Conservation (phyloP, 768 basidiomycete genomes). For the Podaxis sp. region DNA sequence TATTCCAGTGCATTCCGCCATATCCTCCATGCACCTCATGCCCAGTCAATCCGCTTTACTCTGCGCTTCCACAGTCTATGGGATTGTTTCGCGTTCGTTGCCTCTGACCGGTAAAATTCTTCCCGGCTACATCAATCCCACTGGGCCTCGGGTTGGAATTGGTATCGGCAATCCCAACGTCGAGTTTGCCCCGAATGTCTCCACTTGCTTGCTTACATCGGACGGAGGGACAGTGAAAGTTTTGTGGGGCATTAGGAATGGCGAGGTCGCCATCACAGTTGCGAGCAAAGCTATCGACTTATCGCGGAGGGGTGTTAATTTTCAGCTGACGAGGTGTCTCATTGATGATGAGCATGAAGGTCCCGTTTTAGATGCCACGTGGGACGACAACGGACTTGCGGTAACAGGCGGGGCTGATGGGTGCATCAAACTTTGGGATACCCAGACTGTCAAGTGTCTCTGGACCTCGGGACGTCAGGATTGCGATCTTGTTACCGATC, state of each 20-base stretch:
- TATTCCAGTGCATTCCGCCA: conserved; percentile 56
- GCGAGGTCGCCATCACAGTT: conserved; percentile 63
- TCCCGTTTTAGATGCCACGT: conserved; percentile 53
- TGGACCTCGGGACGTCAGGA: conserved; percentile 57
- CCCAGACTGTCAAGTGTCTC: conserved; percentile 48
- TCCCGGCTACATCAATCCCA: conserved; percentile 67
- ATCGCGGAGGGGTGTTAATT: conserved; percentile 40
- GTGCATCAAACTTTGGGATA: conserved; percentile 72
- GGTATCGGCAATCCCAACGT: conserved; percentile 75
- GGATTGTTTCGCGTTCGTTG: conserved; percentile 70
- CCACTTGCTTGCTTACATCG: conserved; percentile 55
- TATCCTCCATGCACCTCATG: conserved; percentile 63
- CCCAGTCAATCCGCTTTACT: conserved; percentile 57
- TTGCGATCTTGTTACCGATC: conserved; percentile 40
- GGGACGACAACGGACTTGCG: conserved; percentile 41
- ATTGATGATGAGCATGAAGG: conserved; percentile 67
- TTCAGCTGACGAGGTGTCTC: conserved; percentile 46
- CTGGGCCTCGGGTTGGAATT: conserved; percentile 54
- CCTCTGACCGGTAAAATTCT: conserved; percentile 70
- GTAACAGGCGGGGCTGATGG: conserved; percentile 65
- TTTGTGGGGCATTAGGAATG: conserved; percentile 72
- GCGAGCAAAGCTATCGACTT: conserved; percentile 60
- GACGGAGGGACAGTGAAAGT: conserved; percentile 66
- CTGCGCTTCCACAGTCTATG: conserved; percentile 63
- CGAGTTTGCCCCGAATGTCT: conserved; percentile 70